Evolutionary conservation across 768 basidiomycete genomes (phyloP).

Genomic region (Leccinum obscurum): DNA sequence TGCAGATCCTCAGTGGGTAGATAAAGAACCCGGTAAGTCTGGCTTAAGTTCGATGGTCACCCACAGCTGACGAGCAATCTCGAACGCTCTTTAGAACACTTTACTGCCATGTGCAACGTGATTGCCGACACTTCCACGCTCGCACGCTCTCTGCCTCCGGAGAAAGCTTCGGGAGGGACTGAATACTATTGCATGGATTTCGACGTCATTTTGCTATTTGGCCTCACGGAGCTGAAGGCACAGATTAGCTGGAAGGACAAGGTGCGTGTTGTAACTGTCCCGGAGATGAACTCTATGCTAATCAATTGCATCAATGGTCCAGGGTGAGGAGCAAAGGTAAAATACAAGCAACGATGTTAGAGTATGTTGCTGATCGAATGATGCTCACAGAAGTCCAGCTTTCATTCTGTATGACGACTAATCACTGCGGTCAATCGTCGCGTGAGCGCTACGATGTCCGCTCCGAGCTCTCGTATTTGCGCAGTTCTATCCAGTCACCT

Average conservation of each 20-base stretch:
- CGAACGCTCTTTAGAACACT: not conserved
- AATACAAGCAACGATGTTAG: not conserved
- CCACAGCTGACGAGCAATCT: not conserved
- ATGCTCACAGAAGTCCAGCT: constrained; percentile 18
- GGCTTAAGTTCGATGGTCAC: not conserved
- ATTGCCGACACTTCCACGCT: constrained; percentile 11
- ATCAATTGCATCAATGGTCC: not conserved
- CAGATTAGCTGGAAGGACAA: constrained; percentile 43
- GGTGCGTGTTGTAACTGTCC: constrained; percentile 3
- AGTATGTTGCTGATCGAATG: not conserved
- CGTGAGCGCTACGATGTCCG: not conserved
- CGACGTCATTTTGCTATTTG: constrained; percentile 41
- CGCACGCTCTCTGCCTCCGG: not conserved
- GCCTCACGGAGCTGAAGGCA: constrained; percentile 46
- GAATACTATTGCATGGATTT: constrained; percentile 23
- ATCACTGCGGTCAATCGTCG: not conserved
- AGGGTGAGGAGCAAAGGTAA: constrained; percentile 23
- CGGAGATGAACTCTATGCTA: too few relatives aligned
- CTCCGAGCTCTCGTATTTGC: not conserved
- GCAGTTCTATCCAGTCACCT: not conserved
- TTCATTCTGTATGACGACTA: constrained; percentile 23
- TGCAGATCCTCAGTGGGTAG: constrained; percentile 11
- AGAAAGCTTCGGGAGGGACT: not conserved
- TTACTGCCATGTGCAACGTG: constrained; percentile 15
- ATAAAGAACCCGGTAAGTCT: constrained; percentile 15